phyloP scores from a whole-genome alignment of 2,329 filamentous ascomycete species.

The Hymenoscyphus repandus region DNA sequence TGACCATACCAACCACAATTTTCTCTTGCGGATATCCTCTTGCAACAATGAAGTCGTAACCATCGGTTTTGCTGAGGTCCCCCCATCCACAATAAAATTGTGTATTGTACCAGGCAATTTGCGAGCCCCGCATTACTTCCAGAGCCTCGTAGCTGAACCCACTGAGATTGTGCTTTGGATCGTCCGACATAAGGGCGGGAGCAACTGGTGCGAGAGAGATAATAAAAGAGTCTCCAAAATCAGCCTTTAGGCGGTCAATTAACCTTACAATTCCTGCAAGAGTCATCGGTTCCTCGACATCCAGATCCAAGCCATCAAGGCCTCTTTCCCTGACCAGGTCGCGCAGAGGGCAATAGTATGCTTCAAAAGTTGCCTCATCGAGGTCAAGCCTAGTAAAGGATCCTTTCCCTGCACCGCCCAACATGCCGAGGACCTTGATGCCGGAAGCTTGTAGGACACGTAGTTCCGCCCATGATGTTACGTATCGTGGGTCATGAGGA shows the following conservation, averaged over 20 bases:
- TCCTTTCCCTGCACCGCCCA: slow-evolving; percentile 78
- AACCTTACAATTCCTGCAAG: slow-evolving; percentile 60
- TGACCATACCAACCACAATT: slow-evolving; percentile 76
- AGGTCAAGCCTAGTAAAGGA: slow-evolving; percentile 58
- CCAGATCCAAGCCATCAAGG: slow-evolving; percentile 69
- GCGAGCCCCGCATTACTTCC: slow-evolving; percentile 58
- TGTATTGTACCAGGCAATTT: slow-evolving; percentile 81
- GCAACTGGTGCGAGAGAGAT: slow-evolving; percentile 81
- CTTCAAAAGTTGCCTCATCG: slow-evolving; percentile 59
- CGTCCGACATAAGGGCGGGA: slow-evolving; percentile 56
- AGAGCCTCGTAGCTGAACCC: slow-evolving; percentile 78
- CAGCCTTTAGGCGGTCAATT: slow-evolving; percentile 60
- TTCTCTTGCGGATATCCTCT: slow-evolving; percentile 68
- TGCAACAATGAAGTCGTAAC: slow-evolving; percentile 48
- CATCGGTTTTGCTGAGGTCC: slow-evolving; percentile 34
- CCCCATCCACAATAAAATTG: slow-evolving; percentile 90
- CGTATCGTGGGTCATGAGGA: slow-evolving; percentile 61
- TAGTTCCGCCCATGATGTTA: slow-evolving; percentile 74
- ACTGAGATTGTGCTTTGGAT: slow-evolving; percentile 61
- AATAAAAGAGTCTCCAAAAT: slow-evolving; percentile 67
- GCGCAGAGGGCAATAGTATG: slow-evolving; percentile 65
- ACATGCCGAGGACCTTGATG: slow-evolving; percentile 78
- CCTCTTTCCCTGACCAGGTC: slow-evolving; percentile 55
- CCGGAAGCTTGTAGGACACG: slow-evolving; percentile 65
- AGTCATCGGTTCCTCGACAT: slow-evolving; percentile 73